Percentiles rank a stretch among this genome's conserved stretches.
These are phyloP conservation scores for Cladosporium sp. DNA, from an alignment of 2,329 filamentous ascomycete genomes.

Conservation along the genomic window DNA sequence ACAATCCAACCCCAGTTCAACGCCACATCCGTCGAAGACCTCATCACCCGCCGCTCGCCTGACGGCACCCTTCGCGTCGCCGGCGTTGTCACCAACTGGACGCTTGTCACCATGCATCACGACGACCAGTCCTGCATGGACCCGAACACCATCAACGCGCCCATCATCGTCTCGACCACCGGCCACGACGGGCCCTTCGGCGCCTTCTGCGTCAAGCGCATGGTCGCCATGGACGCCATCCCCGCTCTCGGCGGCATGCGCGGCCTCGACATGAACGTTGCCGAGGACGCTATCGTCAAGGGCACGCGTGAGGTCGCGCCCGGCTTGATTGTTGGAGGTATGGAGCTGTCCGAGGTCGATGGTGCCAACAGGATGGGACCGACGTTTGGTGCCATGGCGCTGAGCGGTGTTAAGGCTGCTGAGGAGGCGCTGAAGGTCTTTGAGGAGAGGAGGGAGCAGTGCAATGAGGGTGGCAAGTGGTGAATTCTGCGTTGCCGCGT, in stretches of 20 bases:
- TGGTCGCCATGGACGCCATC: conserved; percentile 80
- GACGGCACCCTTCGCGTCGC: conserved; percentile 59
- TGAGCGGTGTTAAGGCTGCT: conserved; percentile 83
- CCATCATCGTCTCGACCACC: conserved; percentile 80
- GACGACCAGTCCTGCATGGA: conserved; percentile 81
- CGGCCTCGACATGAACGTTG: conserved; percentile 83
- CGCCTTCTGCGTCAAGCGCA: conserved; percentile 83
- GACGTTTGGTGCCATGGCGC: conserved; percentile 83
- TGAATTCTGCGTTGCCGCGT: background rate
- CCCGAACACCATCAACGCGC: conserved; percentile 92
- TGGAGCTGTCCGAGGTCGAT: conserved; percentile 41
- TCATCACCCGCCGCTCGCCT: conserved; percentile 68
- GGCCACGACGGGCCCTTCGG: conserved; percentile 89
- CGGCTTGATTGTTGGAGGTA: conserved; percentile 85
- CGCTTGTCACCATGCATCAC: conserved; percentile 62
- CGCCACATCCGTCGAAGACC: conserved; percentile 82
- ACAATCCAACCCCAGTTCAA: conserved; percentile 55
- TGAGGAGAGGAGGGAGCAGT: conserved; percentile 70
- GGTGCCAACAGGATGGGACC: conserved; percentile 81
- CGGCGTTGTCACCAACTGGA: conserved; percentile 95
- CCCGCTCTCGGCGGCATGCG: conserved; percentile 87
- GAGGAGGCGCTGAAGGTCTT: conserved; percentile 77
- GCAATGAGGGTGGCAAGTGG: conserved; percentile 42
- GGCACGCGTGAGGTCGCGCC: conserved; percentile 80
- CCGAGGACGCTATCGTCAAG: conserved; percentile 92